These are phyloP conservation scores for Botrytis byssoidea DNA, from an alignment of 2,329 filamentous ascomycete species.

Conservation along the genomic window DNA sequence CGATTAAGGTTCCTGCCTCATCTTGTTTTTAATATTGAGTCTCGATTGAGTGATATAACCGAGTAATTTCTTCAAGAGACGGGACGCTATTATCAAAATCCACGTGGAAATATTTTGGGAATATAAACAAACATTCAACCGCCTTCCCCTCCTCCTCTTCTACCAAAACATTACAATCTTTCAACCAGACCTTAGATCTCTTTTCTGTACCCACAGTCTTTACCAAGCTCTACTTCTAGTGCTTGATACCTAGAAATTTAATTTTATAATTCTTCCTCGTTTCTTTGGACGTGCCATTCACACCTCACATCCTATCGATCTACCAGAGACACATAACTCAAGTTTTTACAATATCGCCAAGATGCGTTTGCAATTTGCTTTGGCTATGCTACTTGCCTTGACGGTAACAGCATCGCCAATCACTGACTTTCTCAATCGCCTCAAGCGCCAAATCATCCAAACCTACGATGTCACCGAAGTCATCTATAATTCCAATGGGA, in stretches of 20 bases:
- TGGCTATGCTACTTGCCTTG: slow-evolving; percentile 13
- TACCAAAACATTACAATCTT: slow-evolving; percentile 3
- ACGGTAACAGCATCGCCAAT: slow-evolving; percentile 18
- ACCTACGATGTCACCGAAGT: slow-evolving; percentile 21
- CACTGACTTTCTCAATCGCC: background rate
- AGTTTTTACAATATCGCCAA: background rate
- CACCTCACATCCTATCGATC: slow-evolving; percentile 6
- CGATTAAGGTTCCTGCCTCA: background rate
- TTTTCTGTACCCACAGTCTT: slow-evolving; percentile 5
- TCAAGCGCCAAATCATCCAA: slow-evolving; percentile 14
- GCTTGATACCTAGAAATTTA: slow-evolving; percentile 7
- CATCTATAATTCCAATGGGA: slow-evolving; percentile 14
- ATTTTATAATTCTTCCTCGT: background rate
- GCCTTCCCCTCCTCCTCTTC: slow-evolving; percentile 3
- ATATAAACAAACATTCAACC: slow-evolving; percentile 11
- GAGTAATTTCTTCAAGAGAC: background rate
- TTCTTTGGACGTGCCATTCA: background rate
- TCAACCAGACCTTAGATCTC: background rate
- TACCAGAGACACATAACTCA: background rate
- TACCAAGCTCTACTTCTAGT: slow-evolving; percentile 17
- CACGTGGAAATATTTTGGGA: slow-evolving; percentile 12
- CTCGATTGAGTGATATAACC: slow-evolving; percentile 6
- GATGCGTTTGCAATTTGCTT: slow-evolving; percentile 18
- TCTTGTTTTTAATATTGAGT: background rate
- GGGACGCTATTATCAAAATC: background rate